Percentiles rank a stretch among this genome's conserved stretches.
Conservation (phyloP, 139 green algal species). For the Closterium sp. region DNA sequence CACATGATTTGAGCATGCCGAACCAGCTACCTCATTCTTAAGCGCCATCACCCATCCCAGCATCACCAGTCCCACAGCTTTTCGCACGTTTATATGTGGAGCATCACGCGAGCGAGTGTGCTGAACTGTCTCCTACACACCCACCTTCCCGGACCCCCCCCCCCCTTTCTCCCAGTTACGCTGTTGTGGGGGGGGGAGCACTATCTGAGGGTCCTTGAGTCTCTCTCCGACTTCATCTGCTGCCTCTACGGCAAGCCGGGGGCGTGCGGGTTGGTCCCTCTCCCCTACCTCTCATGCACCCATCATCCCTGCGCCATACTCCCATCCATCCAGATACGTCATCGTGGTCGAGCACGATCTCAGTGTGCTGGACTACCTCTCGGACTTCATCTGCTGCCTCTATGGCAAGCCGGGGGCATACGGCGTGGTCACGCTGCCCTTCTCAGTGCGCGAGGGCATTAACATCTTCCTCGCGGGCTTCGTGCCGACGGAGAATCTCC, state of each 20-base stretch:
- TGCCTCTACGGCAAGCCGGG: constrained; percentile 97
- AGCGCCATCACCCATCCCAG: no score
- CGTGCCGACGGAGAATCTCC: constrained; percentile 97
- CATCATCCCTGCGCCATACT: background rate
- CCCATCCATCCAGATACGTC: constrained; percentile 67
- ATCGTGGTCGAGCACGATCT: constrained; percentile 98
- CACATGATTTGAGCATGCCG: no score
- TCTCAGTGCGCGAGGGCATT: constrained; percentile 78
- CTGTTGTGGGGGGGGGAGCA: constrained; percentile 98
- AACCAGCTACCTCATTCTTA: no score
- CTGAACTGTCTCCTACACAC: no score
- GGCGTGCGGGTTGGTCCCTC: constrained; percentile 97
- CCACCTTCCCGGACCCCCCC: no score
- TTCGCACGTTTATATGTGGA: no score
- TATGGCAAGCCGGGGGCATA: constrained; percentile 97
- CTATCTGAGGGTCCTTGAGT: constrained; percentile 94
- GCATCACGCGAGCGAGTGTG: no score
- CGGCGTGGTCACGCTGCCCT: constrained; percentile 98
- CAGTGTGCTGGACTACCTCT: constrained; percentile 98
- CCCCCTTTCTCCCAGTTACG: constrained; percentile 60
- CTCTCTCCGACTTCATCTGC: constrained; percentile 99
- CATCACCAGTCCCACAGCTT: no score
- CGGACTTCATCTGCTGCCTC: constrained; percentile 99
- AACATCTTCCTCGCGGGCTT: constrained; percentile 95
- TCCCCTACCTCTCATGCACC: constrained; percentile 63